phyloP scores from a whole-genome alignment of 148 eudicot species.

The Vaccinium vitisidaea region DNA sequence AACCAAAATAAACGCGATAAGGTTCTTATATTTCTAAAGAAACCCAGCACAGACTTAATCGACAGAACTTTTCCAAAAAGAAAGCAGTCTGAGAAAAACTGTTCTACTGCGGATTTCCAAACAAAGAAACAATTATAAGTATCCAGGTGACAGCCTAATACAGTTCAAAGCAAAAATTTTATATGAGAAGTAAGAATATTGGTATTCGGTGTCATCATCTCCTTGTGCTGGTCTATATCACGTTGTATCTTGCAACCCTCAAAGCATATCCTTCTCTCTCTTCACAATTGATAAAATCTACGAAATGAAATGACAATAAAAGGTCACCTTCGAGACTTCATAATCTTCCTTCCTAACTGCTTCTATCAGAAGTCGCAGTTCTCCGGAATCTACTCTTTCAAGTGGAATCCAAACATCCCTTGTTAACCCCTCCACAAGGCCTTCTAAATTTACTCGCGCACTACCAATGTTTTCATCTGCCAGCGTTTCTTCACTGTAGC shows the following conservation, averaged over 20 bases:
- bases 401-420: conserved; percentile 87
- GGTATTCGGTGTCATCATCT: not conserved
- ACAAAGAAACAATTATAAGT: not conserved
- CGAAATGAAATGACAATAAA: not conserved
- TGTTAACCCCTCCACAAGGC: conserved; percentile 62
- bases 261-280: not conserved
- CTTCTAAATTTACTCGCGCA: conserved; percentile 88
- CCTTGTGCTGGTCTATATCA: not conserved
- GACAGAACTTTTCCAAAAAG: not conserved
- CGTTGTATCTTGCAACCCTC: not conserved
- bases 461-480: conserved; percentile 84
- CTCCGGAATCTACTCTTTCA: conserved; percentile 90
- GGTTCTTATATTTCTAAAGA: not conserved
- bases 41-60: not conserved
- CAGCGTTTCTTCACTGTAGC: conserved; percentile 74
- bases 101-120: not conserved
- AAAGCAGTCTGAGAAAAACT: not conserved
- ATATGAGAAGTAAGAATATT: not conserved
- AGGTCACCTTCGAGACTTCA: conserved; percentile 48
- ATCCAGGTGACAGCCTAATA: not conserved
- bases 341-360: conserved; percentile 40
- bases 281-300: not conserved
- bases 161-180: not conserved
- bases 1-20: not conserved
- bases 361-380: conserved; percentile 77